Conservation (phyloP, 192 early-diverging fungal species). For the Entomortierella parvispora region DNA sequence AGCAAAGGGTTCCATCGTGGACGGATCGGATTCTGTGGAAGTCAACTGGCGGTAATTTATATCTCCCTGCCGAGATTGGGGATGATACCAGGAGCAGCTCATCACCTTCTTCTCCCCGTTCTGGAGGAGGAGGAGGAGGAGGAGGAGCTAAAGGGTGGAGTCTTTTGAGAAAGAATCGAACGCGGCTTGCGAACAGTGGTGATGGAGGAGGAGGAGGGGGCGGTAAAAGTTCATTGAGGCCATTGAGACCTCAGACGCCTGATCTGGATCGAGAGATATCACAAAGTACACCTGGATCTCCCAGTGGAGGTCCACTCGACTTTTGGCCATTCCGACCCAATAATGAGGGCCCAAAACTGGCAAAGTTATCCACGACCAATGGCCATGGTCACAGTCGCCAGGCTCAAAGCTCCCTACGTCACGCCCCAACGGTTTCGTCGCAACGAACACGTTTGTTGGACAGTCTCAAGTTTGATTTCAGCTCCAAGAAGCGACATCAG, state of each 20-base stretch:
- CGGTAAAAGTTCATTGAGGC: too few species aligned
- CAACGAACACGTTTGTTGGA: conserved; percentile 15
- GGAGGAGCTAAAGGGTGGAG: conserved; percentile 23
- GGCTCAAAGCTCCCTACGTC: too few species aligned
- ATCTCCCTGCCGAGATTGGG: conserved; percentile 37
- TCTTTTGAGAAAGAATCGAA: conserved; percentile 23
- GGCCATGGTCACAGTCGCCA: too few species aligned
- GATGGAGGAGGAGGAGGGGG: too few species aligned
- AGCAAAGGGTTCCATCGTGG: conserved; percentile 62
- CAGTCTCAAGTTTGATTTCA: conserved; percentile 17
- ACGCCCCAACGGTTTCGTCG: too few species aligned
- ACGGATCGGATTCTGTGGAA: conserved; percentile 62
- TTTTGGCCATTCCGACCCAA: too few species aligned
- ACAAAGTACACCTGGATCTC: too few species aligned
- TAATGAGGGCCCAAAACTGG: too few species aligned
- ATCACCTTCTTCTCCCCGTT: background rate
- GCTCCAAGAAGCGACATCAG: background rate
- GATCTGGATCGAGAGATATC: background rate
- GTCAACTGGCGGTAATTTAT: conserved; percentile 38
- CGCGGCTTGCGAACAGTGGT: background rate
- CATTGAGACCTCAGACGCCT: background rate
- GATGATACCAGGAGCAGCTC: conserved; percentile 26
- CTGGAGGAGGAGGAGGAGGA: background rate
- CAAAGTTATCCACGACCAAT: too few species aligned
- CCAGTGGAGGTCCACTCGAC: too few species aligned